phyloP scores from a whole-genome alignment of 2,329 filamentous ascomycete species.

The Aspergillus sp. region DNA sequence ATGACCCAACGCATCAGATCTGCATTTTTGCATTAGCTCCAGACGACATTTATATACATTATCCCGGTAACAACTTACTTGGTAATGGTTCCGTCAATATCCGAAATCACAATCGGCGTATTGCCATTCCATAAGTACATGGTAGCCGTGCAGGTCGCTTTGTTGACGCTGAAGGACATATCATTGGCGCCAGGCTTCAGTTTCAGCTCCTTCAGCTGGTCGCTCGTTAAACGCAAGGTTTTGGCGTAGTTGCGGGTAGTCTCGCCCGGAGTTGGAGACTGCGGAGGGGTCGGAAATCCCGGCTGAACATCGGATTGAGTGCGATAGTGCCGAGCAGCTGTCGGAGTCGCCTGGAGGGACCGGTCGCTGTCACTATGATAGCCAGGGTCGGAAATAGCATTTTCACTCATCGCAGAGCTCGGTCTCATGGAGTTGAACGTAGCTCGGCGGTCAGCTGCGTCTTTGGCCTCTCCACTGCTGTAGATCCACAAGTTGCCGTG shows the following conservation, averaged over 20 bases:
- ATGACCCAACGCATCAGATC: conserved; percentile 86
- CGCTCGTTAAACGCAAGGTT: conserved; percentile 89
- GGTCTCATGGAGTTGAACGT: conserved; percentile 54
- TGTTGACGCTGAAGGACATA: conserved; percentile 96
- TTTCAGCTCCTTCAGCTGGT: conserved; percentile 83
- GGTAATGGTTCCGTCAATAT: conserved; percentile 98
- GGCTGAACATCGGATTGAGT: conserved; percentile 71
- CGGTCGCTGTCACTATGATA: conserved; percentile 84
- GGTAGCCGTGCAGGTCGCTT: conserved; percentile 83
- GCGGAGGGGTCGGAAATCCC: conserved; percentile 61
- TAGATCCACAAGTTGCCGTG: conserved; percentile 99
- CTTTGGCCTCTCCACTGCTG: conserved; percentile 93
- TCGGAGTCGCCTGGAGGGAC: conserved; percentile 66
- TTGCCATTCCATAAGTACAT: conserved; percentile 95
- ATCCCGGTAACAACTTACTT: conserved; percentile 55
- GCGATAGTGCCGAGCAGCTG: conserved; percentile 47
- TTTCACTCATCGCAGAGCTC: conserved; percentile 59
- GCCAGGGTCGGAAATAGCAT: conserved; percentile 87
- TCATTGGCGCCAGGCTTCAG: conserved; percentile 83
- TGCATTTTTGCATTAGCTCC: conserved; percentile 25
- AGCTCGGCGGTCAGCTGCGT: conserved; percentile 71
- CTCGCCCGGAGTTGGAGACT: conserved; percentile 59
- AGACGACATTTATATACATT: not conserved
- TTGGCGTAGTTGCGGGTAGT: conserved; percentile 91
- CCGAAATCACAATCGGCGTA: conserved; percentile 92